Percentiles rank a stretch among this genome's conserved stretches.
Conservation (phyloP, 2,329 filamentous ascomycete species). For the Curvularia eragrostidis region DNA sequence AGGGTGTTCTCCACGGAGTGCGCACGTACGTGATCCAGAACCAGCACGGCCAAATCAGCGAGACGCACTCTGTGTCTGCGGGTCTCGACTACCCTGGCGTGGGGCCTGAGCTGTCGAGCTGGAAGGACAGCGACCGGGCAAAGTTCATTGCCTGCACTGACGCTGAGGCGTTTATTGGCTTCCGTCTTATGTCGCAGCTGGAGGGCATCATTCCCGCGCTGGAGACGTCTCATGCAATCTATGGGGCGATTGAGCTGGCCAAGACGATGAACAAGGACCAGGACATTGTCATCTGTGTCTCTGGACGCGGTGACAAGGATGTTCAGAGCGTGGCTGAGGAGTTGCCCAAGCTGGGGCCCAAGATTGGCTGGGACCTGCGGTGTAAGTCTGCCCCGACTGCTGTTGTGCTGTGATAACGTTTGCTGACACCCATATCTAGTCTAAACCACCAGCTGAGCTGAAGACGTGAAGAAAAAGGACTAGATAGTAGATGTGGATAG, state of each 20-base stretch:
- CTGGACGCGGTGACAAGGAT: slow-evolving; percentile 95
- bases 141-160: slow-evolving; percentile 92
- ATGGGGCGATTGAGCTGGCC: slow-evolving; percentile 84
- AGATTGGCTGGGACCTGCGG: slow-evolving; percentile 77
- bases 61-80: slow-evolving; percentile 96
- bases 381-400: slow-evolving; percentile 43
- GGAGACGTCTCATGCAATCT: slow-evolving; percentile 92
- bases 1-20: slow-evolving; percentile 94
- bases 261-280: slow-evolving; percentile 90
- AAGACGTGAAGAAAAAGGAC: not conserved
- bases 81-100: slow-evolving; percentile 98
- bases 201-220: slow-evolving; percentile 98
- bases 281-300: slow-evolving; percentile 92
- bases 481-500: not conserved
- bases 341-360: slow-evolving; percentile 83
- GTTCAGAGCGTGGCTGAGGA: slow-evolving; percentile 98
- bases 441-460: slow-evolving; percentile 18
- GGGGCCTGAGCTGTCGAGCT: slow-evolving; percentile 86
- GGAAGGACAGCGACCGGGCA: slow-evolving; percentile 90
- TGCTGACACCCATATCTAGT: slow-evolving; percentile 36
- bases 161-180: slow-evolving; percentile 85
- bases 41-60: slow-evolving; percentile 87
- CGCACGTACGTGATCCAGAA: slow-evolving; percentile 95
- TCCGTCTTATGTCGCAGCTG: slow-evolving; percentile 81
- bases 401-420: not conserved